Evolutionary conservation across 495 filamentous ascomycete genomes (phyloP).

Genomic region (Barbatosphaeria neglecta): DNA sequence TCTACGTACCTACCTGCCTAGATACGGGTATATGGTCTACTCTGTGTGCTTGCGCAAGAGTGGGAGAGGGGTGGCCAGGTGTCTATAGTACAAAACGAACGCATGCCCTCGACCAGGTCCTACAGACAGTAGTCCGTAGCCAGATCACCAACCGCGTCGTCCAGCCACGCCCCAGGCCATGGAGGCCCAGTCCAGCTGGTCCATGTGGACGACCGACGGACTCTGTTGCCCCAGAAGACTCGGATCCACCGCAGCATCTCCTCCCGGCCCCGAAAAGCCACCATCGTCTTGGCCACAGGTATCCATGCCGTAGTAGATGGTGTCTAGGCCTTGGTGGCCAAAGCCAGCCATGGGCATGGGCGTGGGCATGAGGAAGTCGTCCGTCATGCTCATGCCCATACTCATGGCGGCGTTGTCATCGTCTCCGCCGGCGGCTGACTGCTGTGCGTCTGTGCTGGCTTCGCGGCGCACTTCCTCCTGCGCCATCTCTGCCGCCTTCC

Average conservation of each 20-base stretch:
- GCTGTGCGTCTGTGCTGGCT: background rate
- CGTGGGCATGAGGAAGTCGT: background rate
- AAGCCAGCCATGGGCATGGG: background rate
- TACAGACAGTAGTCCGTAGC: too few relatives aligned
- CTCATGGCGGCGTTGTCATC: too few relatives aligned
- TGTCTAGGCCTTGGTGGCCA: background rate
- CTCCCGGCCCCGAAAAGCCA: too few relatives aligned
- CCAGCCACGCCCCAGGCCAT: constrained; percentile 10
- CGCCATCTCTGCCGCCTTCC: background rate
- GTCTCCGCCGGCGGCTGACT: background rate
- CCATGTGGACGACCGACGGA: constrained; percentile 6
- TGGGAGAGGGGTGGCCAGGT: too few relatives aligned
- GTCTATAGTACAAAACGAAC: too few relatives aligned
- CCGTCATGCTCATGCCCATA: too few relatives aligned
- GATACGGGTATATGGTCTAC: too few relatives aligned
- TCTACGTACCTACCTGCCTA: too few relatives aligned
- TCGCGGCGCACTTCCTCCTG: background rate
- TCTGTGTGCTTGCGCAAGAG: too few relatives aligned
- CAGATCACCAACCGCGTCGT: background rate
- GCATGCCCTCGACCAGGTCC: too few relatives aligned
- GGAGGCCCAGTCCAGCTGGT: constrained; percentile 18
- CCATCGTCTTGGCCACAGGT: too few relatives aligned
- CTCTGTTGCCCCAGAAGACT: background rate
- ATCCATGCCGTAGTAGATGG: background rate
- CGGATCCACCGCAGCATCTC: background rate